These are phyloP conservation scores for Trichoderma sp. DNA, from an alignment of 2,329 filamentous ascomycete genomes.

Conservation along the genomic window DNA sequence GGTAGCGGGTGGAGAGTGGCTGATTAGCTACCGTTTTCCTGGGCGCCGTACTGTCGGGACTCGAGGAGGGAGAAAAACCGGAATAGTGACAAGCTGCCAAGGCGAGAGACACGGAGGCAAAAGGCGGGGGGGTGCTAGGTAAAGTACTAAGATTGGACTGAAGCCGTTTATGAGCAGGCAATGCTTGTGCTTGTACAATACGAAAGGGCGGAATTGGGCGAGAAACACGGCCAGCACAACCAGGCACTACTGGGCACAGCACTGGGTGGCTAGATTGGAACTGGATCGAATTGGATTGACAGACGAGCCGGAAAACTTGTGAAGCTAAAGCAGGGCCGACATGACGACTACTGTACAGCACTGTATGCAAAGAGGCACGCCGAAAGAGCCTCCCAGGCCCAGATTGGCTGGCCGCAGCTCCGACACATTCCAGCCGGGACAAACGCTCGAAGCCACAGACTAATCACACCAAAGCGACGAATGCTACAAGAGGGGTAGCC, in stretches of 20 bases:
- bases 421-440: not conserved
- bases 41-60: constrained; percentile 17
- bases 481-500: not conserved
- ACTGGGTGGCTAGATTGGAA: too few relatives aligned
- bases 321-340: too few relatives aligned
- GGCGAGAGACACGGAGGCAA: not conserved
- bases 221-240: not conserved
- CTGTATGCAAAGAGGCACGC: not conserved
- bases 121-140: not conserved
- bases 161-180: too few relatives aligned
- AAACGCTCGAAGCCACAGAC: not conserved
- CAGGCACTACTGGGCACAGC: too few relatives aligned
- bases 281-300: too few relatives aligned
- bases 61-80: not conserved
- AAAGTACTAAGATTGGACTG: too few relatives aligned
- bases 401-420: not conserved
- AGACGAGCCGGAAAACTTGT: too few relatives aligned
- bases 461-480: too few relatives aligned
- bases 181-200: too few relatives aligned
- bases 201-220: not conserved
- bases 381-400: not conserved
- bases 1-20: constrained; percentile 17
- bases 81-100: not conserved
- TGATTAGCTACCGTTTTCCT: constrained; percentile 10
- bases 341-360: too few relatives aligned